Evolutionary conservation across 352 stramenopile species (phyloP).

Genomic region (Phytophthora ramorum): DNA sequence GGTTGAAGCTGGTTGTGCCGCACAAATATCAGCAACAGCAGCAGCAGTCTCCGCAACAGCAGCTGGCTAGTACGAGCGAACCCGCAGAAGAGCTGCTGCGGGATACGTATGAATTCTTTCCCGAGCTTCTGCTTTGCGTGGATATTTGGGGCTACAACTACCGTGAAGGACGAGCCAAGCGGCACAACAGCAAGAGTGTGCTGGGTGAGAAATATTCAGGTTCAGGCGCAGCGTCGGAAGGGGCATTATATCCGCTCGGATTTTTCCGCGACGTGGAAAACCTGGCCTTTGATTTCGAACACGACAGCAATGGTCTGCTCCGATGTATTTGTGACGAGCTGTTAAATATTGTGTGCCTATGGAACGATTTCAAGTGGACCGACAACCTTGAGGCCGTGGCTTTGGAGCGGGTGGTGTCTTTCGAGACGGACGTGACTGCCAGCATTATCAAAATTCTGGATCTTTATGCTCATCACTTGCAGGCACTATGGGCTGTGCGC

Average conservation of each 20-base stretch:
- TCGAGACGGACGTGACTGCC: constrained; percentile 65
- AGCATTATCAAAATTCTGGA: constrained; percentile 73
- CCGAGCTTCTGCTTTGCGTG: constrained; percentile 68
- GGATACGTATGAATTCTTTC: constrained; percentile 76
- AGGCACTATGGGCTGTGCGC: constrained; percentile 60
- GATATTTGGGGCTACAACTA: constrained; percentile 71
- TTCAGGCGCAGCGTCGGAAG: constrained; percentile 7
- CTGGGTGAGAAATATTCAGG: constrained; percentile 10
- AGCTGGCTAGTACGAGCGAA: constrained; percentile 22
- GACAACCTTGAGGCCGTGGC: constrained; percentile 56
- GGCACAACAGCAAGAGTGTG: constrained; percentile 20
- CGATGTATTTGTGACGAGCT: constrained; percentile 80
- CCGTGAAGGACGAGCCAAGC: constrained; percentile 42
- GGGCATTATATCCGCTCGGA: constrained; percentile 41
- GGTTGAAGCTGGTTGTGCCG: constrained; percentile 67
- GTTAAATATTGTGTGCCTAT: constrained; percentile 73
- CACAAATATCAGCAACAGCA: constrained; percentile 48
- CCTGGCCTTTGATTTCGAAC: constrained; percentile 69
- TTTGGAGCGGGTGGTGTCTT: constrained; percentile 58
- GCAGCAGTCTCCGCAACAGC: constrained; percentile 37
- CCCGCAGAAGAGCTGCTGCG: constrained; percentile 55
- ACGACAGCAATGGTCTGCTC: constrained; percentile 61
- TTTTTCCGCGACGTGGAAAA: constrained; percentile 56
- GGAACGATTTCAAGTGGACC: constrained; percentile 84
- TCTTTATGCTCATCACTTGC: constrained; percentile 59